Evolutionary conservation across 106 monocot genomes (phyloP).

Genomic region (Acanthochlamys bracteata): DNA sequence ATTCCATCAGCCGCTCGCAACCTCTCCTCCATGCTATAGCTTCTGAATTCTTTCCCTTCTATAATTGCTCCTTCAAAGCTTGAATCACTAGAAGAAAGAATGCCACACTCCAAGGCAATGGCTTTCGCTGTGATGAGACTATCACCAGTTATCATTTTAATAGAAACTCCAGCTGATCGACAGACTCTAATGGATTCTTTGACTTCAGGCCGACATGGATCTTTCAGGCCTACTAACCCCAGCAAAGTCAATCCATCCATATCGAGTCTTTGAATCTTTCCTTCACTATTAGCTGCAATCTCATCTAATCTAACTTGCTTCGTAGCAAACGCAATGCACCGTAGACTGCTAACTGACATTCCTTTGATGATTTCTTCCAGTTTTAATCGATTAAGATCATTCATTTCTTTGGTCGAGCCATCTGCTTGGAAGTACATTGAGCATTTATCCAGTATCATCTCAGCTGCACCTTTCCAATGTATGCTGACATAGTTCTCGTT

Average conservation of each 20-base stretch:
- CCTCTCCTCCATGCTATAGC: conserved; percentile 18
- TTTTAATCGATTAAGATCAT: neutral
- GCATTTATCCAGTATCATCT: neutral
- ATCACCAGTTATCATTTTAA: conserved; percentile 41
- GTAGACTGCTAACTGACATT: conserved; percentile 29
- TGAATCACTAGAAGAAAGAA: neutral
- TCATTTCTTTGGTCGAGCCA: neutral
- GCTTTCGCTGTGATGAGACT: conserved; percentile 36
- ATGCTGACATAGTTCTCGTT: neutral
- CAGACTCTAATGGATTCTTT: conserved; percentile 15
- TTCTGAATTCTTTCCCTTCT: conserved; percentile 36
- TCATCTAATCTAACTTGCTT: conserved; percentile 7
- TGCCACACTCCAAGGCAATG: conserved; percentile 36
- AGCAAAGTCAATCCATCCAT: conserved; percentile 25
- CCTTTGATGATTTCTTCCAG: conserved; percentile 1
- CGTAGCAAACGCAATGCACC: conserved; percentile 42
- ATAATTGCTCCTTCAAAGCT: conserved; percentile 14
- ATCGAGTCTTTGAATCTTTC: conserved; percentile 7
- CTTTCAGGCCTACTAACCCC: conserved; percentile 38
- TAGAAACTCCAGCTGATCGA: conserved; percentile 19
- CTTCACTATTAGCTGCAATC: neutral
- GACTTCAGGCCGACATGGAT: conserved; percentile 37
- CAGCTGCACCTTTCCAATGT: neutral
- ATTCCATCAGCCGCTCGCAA: conserved; percentile 19
- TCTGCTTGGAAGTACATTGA: neutral